A percentile compares a stretch with the other conserved stretches of the same genome.
These are phyloP conservation scores for Colletotrichum lentis DNA, from an alignment of 2,329 filamentous ascomycete genomes.

Conservation along the genomic window DNA sequence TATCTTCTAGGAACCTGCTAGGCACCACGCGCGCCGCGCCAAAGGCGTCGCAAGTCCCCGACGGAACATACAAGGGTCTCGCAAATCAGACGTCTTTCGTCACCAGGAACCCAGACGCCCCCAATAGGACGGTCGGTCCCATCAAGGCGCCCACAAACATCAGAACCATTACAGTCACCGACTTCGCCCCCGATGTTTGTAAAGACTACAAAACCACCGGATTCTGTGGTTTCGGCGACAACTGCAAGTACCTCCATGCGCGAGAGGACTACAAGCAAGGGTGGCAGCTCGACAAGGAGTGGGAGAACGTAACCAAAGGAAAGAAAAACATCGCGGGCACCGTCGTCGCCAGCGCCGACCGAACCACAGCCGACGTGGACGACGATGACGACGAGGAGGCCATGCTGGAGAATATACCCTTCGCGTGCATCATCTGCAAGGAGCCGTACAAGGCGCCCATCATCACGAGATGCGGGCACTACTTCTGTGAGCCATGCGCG, in stretches of 20 bases:
- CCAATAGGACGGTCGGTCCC: slow-evolving; percentile 77
- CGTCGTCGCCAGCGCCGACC: slow-evolving; percentile 67
- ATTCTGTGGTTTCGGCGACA: slow-evolving; percentile 71
- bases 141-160: slow-evolving; percentile 90
- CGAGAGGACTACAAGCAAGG: slow-evolving; percentile 86
- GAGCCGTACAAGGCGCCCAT: slow-evolving; percentile 81
- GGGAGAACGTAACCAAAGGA: slow-evolving; percentile 84
- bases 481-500: slow-evolving; percentile 93
- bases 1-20: slow-evolving; percentile 63
- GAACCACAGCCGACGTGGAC: slow-evolving; percentile 49
- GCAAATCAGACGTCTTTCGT: slow-evolving; percentile 79
- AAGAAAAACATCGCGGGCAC: slow-evolving; percentile 70
- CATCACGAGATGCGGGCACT: slow-evolving; percentile 90
- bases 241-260: slow-evolving; percentile 82
- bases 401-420: slow-evolving; percentile 83
- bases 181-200: slow-evolving; percentile 92
- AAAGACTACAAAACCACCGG: slow-evolving; percentile 74
- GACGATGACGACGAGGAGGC: slow-evolving; percentile 70
- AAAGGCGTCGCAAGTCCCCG: slow-evolving; percentile 45
- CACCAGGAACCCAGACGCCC: slow-evolving; percentile 80
- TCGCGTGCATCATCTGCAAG: slow-evolving; percentile 88
- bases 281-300: slow-evolving; percentile 94
- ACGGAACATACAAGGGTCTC: slow-evolving; percentile 80
- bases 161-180: slow-evolving; percentile 86
- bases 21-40: slow-evolving; percentile 59